A percentile compares a stretch with the other conserved stretches of the same genome.
phyloP scores from a whole-genome alignment of 2,329 filamentous ascomycete species.

The Tolypocladium amazonense region DNA sequence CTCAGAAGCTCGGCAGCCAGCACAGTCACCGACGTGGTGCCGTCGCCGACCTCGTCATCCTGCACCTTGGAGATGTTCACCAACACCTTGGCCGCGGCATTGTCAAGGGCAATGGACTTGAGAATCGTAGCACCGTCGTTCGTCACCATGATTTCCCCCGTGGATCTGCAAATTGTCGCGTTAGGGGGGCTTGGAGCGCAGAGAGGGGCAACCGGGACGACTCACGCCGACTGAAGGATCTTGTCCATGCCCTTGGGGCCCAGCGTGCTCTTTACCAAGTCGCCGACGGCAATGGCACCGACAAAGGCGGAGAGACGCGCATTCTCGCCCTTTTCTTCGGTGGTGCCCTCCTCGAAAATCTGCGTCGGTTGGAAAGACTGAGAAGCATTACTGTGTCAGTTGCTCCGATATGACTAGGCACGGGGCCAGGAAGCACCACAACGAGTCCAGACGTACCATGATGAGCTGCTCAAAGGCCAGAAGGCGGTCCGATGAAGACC shows the following conservation, averaged over 20 bases:
- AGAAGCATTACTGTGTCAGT: constrained; percentile 9
- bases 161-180: constrained; percentile 50
- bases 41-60: constrained; percentile 96
- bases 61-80: constrained; percentile 99
- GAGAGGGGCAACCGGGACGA: constrained; percentile 13
- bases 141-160: constrained; percentile 94
- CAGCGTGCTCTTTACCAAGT: constrained; percentile 93
- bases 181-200: constrained; percentile 4
- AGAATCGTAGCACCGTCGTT: constrained; percentile 98
- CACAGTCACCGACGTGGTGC: constrained; percentile 95
- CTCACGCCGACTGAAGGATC: constrained; percentile 88
- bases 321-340: constrained; percentile 98
- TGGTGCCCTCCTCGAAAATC: constrained; percentile 95
- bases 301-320: constrained; percentile 97
- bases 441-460: neutral
- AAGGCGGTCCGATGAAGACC: neutral
- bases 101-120: constrained; percentile 96
- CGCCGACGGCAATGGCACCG: constrained; percentile 93
- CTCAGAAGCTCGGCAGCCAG: constrained; percentile 89
- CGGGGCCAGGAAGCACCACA: too few species aligned
- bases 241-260: constrained; percentile 99
- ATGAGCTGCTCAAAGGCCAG: neutral
- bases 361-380: constrained; percentile 78
- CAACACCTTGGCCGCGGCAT: constrained; percentile 93
- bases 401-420: too few species aligned